Conservation (phyloP, 192 early-diverging fungal species). For the Linnemannia schmuckeri region DNA sequence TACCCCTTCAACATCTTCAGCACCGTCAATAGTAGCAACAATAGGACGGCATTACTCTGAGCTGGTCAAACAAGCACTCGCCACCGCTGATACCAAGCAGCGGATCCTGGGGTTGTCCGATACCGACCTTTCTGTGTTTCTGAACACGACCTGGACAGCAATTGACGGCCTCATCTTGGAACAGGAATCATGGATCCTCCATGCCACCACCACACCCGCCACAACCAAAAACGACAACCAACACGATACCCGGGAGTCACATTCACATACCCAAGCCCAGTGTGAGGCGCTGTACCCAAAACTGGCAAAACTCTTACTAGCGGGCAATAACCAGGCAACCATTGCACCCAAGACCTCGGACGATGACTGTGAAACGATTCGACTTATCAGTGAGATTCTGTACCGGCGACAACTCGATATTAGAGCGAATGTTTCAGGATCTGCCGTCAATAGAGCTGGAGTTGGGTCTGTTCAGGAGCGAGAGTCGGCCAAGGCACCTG, state of each 20-base stretch:
- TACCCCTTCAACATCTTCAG: neutral
- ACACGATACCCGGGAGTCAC: neutral
- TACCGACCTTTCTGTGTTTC: constrained; percentile 15
- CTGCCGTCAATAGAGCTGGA: neutral
- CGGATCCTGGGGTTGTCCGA: constrained; percentile 15
- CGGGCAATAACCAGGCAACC: constrained; percentile 22
- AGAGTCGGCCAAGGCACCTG: neutral
- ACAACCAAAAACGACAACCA: neutral
- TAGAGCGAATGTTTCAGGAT: neutral
- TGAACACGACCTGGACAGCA: constrained; percentile 31
- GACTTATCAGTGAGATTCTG: constrained; percentile 33
- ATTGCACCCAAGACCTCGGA: constrained; percentile 32
- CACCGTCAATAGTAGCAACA: neutral
- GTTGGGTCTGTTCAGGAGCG: neutral
- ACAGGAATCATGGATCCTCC: constrained; percentile 19
- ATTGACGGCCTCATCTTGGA: constrained; percentile 27
- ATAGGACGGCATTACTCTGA: constrained; percentile 4
- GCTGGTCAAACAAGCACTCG: constrained; percentile 23
- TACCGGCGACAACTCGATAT: constrained; percentile 27
- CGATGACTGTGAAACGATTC: constrained; percentile 45
- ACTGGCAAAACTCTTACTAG: constrained; percentile 25
- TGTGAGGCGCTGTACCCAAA: constrained; percentile 21
- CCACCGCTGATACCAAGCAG: constrained; percentile 3
- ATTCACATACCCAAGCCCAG: constrained; percentile 2
- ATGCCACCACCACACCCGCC: neutral